These are phyloP conservation scores for Gastrodia elata DNA, from an alignment of 106 monocot genomes.

Conservation along the genomic window DNA sequence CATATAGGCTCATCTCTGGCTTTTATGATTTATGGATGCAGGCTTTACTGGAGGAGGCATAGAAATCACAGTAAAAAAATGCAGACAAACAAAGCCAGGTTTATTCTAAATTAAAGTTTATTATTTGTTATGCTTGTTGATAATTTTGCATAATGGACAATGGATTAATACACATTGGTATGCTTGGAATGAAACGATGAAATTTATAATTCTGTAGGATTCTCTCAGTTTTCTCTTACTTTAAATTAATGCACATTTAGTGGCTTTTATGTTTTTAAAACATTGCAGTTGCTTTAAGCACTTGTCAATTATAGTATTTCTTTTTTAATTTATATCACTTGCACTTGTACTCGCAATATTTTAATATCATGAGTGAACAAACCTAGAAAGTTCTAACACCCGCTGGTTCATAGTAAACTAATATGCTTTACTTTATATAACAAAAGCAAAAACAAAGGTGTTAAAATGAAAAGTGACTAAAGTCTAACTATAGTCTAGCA, in stretches of 20 bases:
- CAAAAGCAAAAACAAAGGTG: too few relatives aligned
- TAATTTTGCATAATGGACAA: neutral
- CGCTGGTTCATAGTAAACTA: too few relatives aligned
- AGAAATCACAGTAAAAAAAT: neutral
- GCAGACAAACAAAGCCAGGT: constrained; percentile 6
- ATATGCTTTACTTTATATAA: too few relatives aligned
- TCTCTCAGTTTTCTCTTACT: neutral
- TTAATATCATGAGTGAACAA: too few relatives aligned
- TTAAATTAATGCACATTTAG: neutral
- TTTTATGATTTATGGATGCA: neutral
- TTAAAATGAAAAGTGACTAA: too few relatives aligned
- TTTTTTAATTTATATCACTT: too few relatives aligned
- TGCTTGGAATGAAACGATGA: neutral
- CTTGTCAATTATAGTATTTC: too few relatives aligned
- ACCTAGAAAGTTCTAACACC: too few relatives aligned
- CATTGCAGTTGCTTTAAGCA: too few relatives aligned
- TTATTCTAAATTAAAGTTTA: neutral
- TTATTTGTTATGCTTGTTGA: neutral
- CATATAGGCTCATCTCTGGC: constrained; percentile 2
- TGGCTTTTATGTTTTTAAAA: neutral
- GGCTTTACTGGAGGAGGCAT: neutral
- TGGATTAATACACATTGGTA: neutral
- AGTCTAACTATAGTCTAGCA: too few relatives aligned
- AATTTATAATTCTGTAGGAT: neutral
- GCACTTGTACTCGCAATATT: too few relatives aligned